Evolutionary conservation across 495 filamentous ascomycete genomes (phyloP).

Genomic region (Lophiotrema nucula): DNA sequence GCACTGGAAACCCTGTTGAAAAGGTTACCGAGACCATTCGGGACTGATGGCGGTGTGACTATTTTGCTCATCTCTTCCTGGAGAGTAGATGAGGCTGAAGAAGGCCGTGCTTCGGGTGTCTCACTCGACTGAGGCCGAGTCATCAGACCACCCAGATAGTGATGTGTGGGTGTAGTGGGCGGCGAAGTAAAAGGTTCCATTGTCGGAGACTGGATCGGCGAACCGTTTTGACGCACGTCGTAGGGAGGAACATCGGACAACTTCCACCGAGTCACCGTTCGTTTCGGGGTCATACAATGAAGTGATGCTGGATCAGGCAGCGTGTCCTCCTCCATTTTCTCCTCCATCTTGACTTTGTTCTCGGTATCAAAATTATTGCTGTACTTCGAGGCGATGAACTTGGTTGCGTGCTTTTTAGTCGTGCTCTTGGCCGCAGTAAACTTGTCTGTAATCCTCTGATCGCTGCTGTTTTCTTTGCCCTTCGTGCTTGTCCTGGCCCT

Average conservation of each 20-base stretch:
- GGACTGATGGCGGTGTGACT: no score
- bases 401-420: neutral
- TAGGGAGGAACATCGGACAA: neutral
- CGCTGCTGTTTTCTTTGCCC: slow-evolving; percentile 7
- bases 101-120: no score
- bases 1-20: no score
- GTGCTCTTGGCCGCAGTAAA: neutral
- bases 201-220: slow-evolving; percentile 3
- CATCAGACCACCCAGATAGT: no score
- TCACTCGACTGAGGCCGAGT: no score
- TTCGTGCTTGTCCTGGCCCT: neutral
- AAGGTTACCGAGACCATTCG: no score
- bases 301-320: neutral
- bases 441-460: slow-evolving; percentile 4
- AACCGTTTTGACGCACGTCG: slow-evolving; percentile 8
- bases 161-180: neutral
- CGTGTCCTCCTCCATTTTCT: neutral
- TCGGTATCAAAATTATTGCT: no score
- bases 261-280: neutral
- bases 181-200: slow-evolving; percentile 12
- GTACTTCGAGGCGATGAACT: neutral
- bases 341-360: neutral
- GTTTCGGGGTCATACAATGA: neutral
- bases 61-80: no score
- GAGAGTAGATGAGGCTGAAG: no score